phyloP scores from a whole-genome alignment of 75 land plant genomes.

The Cryptomeria japonica region DNA sequence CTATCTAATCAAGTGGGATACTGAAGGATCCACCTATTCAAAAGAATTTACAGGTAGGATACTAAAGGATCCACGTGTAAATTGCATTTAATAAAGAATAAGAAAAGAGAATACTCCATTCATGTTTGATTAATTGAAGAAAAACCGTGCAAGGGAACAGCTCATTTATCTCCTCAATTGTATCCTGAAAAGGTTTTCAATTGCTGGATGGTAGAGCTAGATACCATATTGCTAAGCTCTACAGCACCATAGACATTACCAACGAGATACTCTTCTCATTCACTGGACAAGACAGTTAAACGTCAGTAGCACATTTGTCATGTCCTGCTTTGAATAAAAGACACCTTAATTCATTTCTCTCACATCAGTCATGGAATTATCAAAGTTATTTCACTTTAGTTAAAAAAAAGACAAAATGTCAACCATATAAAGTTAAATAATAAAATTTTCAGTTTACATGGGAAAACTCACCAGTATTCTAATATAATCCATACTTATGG shows the following conservation, averaged over 20 bases:
- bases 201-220: neutral
- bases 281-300: neutral
- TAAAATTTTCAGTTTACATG: neutral
- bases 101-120: neutral
- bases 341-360: neutral
- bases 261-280: neutral
- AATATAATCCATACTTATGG: slow-evolving; percentile 33
- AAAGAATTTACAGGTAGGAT: neutral
- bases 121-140: neutral
- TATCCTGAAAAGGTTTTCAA: neutral
- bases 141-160: neutral
- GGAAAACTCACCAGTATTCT: neutral
- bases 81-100: neutral
- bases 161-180: neutral
- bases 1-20: neutral
- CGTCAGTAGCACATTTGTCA: neutral
- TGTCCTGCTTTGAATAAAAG: neutral
- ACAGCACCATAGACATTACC: neutral
- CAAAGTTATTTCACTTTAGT: neutral
- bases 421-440: neutral
- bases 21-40: neutral
- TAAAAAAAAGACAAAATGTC: neutral
- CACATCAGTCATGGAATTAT: neutral
- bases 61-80: neutral
- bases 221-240: neutral